A percentile compares a stretch with the other conserved stretches of the same genome.
These are phyloP conservation scores for Cochlearia excelsa DNA, from an alignment of 345 rosid genomes.

Conservation along the genomic window DNA sequence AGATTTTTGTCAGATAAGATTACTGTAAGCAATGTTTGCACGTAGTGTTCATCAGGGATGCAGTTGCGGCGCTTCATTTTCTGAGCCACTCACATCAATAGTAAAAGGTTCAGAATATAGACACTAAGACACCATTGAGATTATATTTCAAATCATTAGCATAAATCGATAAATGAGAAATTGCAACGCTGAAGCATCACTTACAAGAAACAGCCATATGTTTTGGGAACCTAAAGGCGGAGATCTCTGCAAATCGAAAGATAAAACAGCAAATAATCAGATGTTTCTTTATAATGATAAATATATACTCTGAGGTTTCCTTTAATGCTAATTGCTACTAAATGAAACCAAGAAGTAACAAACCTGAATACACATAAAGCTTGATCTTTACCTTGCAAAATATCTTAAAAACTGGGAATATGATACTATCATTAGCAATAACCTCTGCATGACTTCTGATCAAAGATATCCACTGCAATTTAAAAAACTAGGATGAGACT, in stretches of 20 bases:
- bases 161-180: conserved; percentile 13
- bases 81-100: conserved; percentile 34
- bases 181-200: conserved; percentile 22
- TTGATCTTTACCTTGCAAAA: conserved; percentile 65
- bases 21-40: conserved; percentile 78
- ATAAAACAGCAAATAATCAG: conserved; percentile 2
- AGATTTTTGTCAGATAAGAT: conserved; percentile 5
- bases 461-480: conserved; percentile 80
- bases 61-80: conserved; percentile 63
- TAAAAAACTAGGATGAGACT: conserved; percentile 5
- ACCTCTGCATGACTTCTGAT: conserved; percentile 72
- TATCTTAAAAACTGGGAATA: conserved; percentile 61
- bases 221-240: conserved; percentile 57
- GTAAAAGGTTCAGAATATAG: background rate
- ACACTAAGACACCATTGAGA: too few relatives aligned
- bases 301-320: background rate
- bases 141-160: conserved; percentile 1
- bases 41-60: conserved; percentile 86
- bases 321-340: conserved; percentile 9
- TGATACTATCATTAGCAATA: conserved; percentile 57
- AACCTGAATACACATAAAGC: conserved; percentile 1
- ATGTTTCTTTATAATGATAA: background rate
- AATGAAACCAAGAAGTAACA: conserved; percentile 10
- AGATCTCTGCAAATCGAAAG: conserved; percentile 55
- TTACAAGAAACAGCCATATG: conserved; percentile 64